Percentiles rank a stretch among this genome's conserved stretches.
phyloP scores from a whole-genome alignment of 2,329 filamentous ascomycete species.

The Talaromyces sp. region DNA sequence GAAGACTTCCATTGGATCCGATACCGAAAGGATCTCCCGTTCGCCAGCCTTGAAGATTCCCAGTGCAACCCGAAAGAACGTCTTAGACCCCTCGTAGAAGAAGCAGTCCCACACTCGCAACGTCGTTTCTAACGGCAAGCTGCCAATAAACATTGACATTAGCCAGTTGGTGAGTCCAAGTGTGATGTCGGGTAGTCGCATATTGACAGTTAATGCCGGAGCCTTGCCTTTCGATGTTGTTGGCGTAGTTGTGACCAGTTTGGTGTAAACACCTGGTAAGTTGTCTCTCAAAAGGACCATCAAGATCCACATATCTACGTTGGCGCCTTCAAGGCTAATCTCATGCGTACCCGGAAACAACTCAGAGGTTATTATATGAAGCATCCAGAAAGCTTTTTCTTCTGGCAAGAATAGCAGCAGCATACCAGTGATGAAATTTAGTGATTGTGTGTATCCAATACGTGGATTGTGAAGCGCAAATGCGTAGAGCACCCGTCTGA shows the following conservation, averaged over 20 bases:
- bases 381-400: constrained; percentile 87
- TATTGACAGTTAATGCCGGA: constrained; percentile 42
- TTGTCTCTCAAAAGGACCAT: constrained; percentile 82
- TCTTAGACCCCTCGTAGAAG: constrained; percentile 93
- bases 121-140: constrained; percentile 84
- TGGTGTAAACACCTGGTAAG: constrained; percentile 79
- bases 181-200: constrained; percentile 78
- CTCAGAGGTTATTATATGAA: constrained; percentile 84
- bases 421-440: constrained; percentile 91
- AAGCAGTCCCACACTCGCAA: constrained; percentile 93
- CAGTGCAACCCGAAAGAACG: constrained; percentile 85
- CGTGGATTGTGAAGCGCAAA: constrained; percentile 87
- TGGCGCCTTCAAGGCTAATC: constrained; percentile 82
- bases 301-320: constrained; percentile 88
- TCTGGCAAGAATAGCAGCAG: constrained; percentile 87
- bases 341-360: constrained; percentile 92
- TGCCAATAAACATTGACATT: constrained; percentile 95
- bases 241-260: constrained; percentile 70
- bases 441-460: constrained; percentile 92
- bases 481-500: constrained; percentile 81
- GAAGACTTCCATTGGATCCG: constrained; percentile 92
- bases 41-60: constrained; percentile 90
- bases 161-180: constrained; percentile 95
- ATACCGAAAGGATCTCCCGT: constrained; percentile 70
- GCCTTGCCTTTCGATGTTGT: constrained; percentile 36